Percentiles rank a stretch among this genome's conserved stretches.
Conservation (phyloP, 1,284 basidiomycete genomes). For the Phellopilus nigrolimitatus region DNA sequence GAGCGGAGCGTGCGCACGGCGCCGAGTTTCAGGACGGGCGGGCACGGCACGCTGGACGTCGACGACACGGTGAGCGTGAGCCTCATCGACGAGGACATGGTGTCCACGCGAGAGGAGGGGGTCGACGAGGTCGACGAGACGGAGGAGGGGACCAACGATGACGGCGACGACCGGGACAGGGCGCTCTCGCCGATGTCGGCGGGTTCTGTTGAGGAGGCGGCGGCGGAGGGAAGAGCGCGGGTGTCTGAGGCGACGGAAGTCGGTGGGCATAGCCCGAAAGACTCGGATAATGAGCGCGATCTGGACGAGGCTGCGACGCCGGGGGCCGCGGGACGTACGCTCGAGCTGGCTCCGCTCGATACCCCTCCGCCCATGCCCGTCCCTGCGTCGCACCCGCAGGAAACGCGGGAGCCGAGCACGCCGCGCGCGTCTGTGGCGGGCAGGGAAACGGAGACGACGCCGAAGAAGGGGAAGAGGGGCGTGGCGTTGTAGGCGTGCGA, state of each 20-base stretch:
- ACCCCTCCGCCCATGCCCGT: not conserved
- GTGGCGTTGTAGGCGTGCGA: slow-evolving; percentile 50
- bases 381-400: not conserved
- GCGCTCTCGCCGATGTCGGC: slow-evolving; percentile 14
- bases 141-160: not conserved
- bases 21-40: slow-evolving; percentile 21
- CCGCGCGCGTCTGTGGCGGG: not conserved
- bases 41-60: slow-evolving; percentile 46
- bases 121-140: slow-evolving; percentile 5
- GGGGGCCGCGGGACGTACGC: slow-evolving; percentile 11
- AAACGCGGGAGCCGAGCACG: not conserved
- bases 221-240: not conserved
- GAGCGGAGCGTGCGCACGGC: slow-evolving; percentile 29
- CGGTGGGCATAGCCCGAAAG: slow-evolving; percentile 13
- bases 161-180: slow-evolving; percentile 2
- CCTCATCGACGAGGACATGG: slow-evolving; percentile 25
- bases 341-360: not conserved
- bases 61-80: slow-evolving; percentile 31
- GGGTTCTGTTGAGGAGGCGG: slow-evolving; percentile 3
- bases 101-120: slow-evolving; percentile 9
- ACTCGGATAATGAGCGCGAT: slow-evolving; percentile 8
- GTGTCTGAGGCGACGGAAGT: slow-evolving; percentile 13
- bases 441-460: slow-evolving; percentile 18
- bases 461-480: slow-evolving; percentile 15
- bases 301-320: slow-evolving; percentile 18